These are phyloP conservation scores for Sporothrix luriei DNA, from an alignment of 2,329 filamentous ascomycete genomes.

Conservation along the genomic window DNA sequence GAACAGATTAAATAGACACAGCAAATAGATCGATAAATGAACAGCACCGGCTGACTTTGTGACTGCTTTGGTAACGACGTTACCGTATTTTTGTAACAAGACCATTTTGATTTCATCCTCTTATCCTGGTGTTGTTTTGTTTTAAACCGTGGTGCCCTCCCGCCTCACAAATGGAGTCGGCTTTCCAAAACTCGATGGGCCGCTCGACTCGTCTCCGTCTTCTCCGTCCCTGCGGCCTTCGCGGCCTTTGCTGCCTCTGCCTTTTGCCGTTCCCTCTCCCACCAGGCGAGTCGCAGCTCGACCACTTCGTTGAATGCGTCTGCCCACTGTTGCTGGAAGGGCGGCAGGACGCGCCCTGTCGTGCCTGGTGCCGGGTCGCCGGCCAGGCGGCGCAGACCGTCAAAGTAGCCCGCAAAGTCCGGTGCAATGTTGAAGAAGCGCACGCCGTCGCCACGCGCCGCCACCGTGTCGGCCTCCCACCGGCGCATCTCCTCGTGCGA, in stretches of 20 bases:
- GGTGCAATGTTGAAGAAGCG: slow-evolving; percentile 61
- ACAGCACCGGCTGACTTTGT: no score
- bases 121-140: neutral
- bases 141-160: neutral
- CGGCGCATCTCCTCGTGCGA: slow-evolving; percentile 50
- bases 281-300: neutral
- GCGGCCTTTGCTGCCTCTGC: neutral
- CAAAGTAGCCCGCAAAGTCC: slow-evolving; percentile 67
- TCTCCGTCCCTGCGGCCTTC: neutral
- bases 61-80: no score
- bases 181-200: neutral
- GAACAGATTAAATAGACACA: neutral
- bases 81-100: no score
- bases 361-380: slow-evolving; percentile 44
- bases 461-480: slow-evolving; percentile 62
- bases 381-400: slow-evolving; percentile 54
- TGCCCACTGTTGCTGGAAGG: slow-evolving; percentile 29
- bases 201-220: neutral
- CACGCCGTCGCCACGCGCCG: slow-evolving; percentile 56
- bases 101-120: neutral
- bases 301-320: neutral
- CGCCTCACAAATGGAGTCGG: neutral
- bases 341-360: slow-evolving; percentile 26
- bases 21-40: no score
- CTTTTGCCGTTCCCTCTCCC: slow-evolving; percentile 2